These are phyloP conservation scores for Nissolia schottii DNA, from an alignment of 306 rosid species.

Conservation along the genomic window DNA sequence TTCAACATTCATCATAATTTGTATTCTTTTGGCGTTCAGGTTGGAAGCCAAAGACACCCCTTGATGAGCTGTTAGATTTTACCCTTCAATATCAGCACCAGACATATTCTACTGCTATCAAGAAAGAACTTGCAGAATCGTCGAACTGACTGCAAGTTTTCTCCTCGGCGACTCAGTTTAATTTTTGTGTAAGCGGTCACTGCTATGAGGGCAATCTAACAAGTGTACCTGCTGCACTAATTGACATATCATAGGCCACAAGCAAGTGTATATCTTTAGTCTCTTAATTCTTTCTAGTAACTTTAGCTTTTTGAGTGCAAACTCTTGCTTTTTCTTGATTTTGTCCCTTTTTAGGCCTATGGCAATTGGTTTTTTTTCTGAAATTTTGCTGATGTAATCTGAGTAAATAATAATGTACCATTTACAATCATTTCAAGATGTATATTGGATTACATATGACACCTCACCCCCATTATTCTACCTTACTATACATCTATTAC, in stretches of 20 bases:
- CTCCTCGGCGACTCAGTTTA: neutral
- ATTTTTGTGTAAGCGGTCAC: neutral
- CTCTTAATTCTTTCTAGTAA: slow-evolving; percentile 19
- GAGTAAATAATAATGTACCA: neutral
- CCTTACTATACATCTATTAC: neutral
- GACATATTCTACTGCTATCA: slow-evolving; percentile 69
- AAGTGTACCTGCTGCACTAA: slow-evolving; percentile 24
- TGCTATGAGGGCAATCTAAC: slow-evolving; percentile 1
- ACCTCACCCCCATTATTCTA: neutral
- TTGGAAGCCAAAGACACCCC: slow-evolving; percentile 78
- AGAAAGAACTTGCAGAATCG: slow-evolving; percentile 54
- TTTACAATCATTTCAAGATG: neutral
- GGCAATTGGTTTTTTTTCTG: neutral
- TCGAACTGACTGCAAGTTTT: slow-evolving; percentile 19
- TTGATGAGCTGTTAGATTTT: slow-evolving; percentile 65
- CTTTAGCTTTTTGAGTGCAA: neutral
- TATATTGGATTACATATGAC: neutral
- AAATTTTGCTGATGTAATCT: neutral
- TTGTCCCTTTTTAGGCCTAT: neutral
- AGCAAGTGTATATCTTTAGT: slow-evolving; percentile 23
- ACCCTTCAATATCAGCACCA: slow-evolving; percentile 80
- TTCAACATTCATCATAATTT: neutral
- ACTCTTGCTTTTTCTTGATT: neutral
- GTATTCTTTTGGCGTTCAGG: slow-evolving; percentile 33
- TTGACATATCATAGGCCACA: slow-evolving; percentile 25